phyloP scores from a whole-genome alignment of 345 rosid genomes.

The Salix dunnii region DNA sequence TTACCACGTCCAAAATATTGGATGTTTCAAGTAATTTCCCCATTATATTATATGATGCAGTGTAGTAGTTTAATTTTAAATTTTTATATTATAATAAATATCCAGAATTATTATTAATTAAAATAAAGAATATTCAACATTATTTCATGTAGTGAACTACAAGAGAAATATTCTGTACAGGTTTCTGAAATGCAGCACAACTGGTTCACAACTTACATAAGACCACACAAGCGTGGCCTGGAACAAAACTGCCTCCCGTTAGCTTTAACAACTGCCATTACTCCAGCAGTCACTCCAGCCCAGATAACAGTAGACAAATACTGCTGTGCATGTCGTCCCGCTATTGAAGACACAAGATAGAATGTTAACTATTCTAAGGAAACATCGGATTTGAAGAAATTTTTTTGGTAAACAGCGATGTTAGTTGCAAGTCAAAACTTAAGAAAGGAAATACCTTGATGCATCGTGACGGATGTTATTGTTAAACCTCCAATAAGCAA shows the following conservation, averaged over 20 bases:
- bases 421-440: background rate
- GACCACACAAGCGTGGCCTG: slow-evolving; percentile 89
- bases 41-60: no score
- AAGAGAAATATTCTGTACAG: background rate
- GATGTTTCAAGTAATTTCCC: no score
- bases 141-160: background rate
- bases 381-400: background rate
- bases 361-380: background rate
- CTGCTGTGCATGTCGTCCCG: slow-evolving; percentile 70
- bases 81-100: no score
- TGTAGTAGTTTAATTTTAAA: no score
- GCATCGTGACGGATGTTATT: slow-evolving; percentile 68
- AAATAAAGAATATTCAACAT: background rate
- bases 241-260: slow-evolving; percentile 91
- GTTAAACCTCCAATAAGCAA: slow-evolving; percentile 85
- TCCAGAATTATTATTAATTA: no score
- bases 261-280: slow-evolving; percentile 68
- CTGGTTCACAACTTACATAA: slow-evolving; percentile 33
- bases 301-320: slow-evolving; percentile 62
- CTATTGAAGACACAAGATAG: slow-evolving; percentile 25
- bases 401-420: background rate
- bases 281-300: slow-evolving; percentile 93
- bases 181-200: background rate
- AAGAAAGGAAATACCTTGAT: slow-evolving; percentile 55
- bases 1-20: no score